Evolutionary conservation across 768 basidiomycete genomes (phyloP).

Genomic region (Russula vinacea): DNA sequence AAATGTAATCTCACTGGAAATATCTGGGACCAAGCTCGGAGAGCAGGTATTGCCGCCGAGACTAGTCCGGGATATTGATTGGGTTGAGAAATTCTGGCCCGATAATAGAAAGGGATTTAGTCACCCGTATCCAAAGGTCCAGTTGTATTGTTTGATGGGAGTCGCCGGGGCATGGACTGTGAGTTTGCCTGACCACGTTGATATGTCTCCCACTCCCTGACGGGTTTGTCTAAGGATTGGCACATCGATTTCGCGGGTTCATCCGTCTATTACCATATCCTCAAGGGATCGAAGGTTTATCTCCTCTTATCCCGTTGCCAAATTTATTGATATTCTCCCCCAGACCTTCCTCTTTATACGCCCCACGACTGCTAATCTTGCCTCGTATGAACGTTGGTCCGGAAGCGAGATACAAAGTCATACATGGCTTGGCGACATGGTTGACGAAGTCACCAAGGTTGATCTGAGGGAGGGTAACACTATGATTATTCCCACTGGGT

Average conservation of each 20-base stretch:
- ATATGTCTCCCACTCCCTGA: slow-evolving; percentile 7
- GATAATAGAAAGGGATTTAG: slow-evolving; percentile 63
- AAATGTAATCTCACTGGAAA: slow-evolving; percentile 94
- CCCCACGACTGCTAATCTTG: slow-evolving; percentile 80
- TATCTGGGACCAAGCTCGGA: slow-evolving; percentile 80
- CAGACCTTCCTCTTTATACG: slow-evolving; percentile 94
- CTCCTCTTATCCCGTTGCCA: not conserved
- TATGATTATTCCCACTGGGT: slow-evolving; percentile 94
- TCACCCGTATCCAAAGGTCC: slow-evolving; percentile 85
- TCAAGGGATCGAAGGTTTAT: slow-evolving; percentile 76
- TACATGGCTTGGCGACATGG: slow-evolving; percentile 90
- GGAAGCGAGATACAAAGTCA: slow-evolving; percentile 85
- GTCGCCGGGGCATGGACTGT: slow-evolving; percentile 94
- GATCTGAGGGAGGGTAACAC: slow-evolving; percentile 75
- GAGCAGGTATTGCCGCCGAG: slow-evolving; percentile 78
- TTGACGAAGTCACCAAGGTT: slow-evolving; percentile 86
- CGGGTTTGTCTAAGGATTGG: slow-evolving; percentile 70
- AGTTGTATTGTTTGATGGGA: slow-evolving; percentile 96
- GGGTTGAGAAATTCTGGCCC: slow-evolving; percentile 98
- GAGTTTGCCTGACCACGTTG: slow-evolving; percentile 34
- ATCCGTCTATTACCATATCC: slow-evolving; percentile 95
- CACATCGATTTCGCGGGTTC: slow-evolving; percentile 98
- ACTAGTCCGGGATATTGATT: slow-evolving; percentile 85
- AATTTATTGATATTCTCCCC: not conserved
- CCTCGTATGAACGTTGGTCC: slow-evolving; percentile 91